Evolutionary conservation across 257 asterid genomes (phyloP).

Genomic region (Solanum chmielewskii): DNA sequence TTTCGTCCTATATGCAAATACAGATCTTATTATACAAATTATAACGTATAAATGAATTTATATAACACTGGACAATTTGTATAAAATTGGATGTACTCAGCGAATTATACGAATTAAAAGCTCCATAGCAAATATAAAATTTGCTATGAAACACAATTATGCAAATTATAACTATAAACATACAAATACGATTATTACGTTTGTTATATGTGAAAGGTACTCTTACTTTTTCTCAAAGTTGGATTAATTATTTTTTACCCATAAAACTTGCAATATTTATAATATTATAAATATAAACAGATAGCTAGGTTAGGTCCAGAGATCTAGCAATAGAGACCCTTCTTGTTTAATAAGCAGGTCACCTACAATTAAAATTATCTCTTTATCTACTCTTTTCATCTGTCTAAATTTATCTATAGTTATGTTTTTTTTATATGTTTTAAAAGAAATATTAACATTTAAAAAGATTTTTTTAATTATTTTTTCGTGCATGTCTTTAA

Average conservation of each 20-base stretch:
- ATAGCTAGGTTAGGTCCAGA: background rate
- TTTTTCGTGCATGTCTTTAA: background rate
- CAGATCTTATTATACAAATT: no score
- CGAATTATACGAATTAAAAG: no score
- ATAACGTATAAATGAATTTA: no score
- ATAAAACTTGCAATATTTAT: background rate
- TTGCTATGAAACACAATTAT: fast-evolving
- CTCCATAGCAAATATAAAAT: no score
- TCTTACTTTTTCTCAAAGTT: no score
- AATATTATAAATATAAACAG: background rate
- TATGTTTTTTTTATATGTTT: background rate
- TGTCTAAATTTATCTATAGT: background rate
- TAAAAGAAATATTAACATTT: background rate
- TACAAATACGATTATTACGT: no score
- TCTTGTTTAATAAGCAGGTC: background rate
- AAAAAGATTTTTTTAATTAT: background rate
- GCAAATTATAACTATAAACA: no score
- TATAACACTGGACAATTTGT: no score
- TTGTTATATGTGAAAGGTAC: no score
- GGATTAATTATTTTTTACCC: background rate
- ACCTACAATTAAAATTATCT: background rate
- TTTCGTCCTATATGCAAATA: no score
- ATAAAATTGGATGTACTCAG: no score
- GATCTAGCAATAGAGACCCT: background rate
- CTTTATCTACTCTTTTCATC: background rate